Evolutionary conservation across 176 grass and related monocot genomes (phyloP), one percentile per base, ranked within the genome.

Genomic region (Bromus sterilis): DNA sequence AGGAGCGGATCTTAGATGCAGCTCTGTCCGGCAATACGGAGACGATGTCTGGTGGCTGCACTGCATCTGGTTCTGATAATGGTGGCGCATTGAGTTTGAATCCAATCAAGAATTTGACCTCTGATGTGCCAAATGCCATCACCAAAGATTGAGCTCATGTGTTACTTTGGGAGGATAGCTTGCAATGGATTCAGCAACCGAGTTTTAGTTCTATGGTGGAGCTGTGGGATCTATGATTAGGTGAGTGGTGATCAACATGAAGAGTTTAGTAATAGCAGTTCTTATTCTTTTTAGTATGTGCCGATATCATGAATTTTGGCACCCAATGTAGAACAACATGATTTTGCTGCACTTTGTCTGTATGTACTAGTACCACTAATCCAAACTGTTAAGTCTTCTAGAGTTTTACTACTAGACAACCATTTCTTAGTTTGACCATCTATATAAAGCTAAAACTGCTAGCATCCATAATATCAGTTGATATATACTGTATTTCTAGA

Each of bases 1-100:
- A 83, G 40, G 78, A 89, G 23, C 33, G 74, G 44, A 75, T 93
- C 21, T 6, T 85, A 0, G 74, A 83, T 51, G 74, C 35, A 0
- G 39, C 81, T 1, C 63, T 90, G 24, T 39, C 33, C 1, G 9
- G 25, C 18, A 21, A 39, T 30, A 78, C 56, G 24, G 15, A 69
- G 2, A 61, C 39, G 32, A 56, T 79, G 43, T 3, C n/a, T 79
- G 67, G 23, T 65, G 20, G 48, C 44, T 23, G 56, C 56, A 46
- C 14, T 34, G 44, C 1, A 21, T 41, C 7, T 78, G 23, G 2
- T 28, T 56, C n/a, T 37, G 16, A 57, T 14, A 74, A 78, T 65
- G 10, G 4, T 49, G 42, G 24, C 2, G 49, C n/a, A 69, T 56
- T 66, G 23, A 58, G 16, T 67, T 75, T 7, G 15, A 26, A 18